Conservation (phyloP, 192 early-diverging fungal species). For the Coemansia sp. region DNA sequence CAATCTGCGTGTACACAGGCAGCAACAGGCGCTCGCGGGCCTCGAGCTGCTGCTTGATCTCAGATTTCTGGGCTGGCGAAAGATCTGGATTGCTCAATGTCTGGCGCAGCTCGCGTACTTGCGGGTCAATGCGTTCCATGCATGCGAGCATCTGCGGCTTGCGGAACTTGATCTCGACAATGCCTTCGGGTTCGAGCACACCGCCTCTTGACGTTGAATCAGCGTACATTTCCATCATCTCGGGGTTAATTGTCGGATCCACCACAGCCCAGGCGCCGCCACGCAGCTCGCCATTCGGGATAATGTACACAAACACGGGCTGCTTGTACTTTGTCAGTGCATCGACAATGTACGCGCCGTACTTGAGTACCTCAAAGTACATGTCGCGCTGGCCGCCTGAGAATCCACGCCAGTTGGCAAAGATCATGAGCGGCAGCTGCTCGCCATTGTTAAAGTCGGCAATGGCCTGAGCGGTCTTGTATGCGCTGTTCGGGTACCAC, state of each 20-base stretch:
- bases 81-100: constrained; percentile 57
- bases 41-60: constrained; percentile 70
- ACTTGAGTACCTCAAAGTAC: constrained; percentile 97
- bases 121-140: constrained; percentile 88
- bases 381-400: constrained; percentile 98
- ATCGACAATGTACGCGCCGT: constrained; percentile 96
- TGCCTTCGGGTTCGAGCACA: constrained; percentile 94
- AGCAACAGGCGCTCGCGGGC: constrained; percentile 81
- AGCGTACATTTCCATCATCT: constrained; percentile 99
- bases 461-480: constrained; percentile 98
- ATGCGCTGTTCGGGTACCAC: constrained; percentile 99
- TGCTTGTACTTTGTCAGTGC: constrained; percentile 93
- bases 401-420: constrained; percentile 99
- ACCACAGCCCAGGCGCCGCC: constrained; percentile 99
- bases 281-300: constrained; percentile 92
- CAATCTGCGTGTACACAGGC: constrained; percentile 90
- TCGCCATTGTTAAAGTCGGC: constrained; percentile 99
- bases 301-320: constrained; percentile 95
- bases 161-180: constrained; percentile 98
- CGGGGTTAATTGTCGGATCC: constrained; percentile 92
- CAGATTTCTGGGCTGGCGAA: constrained; percentile 60
- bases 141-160: constrained; percentile 86
- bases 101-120: constrained; percentile 71
- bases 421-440: constrained; percentile 95
- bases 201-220: constrained; percentile 87